Conservation (phyloP, 2,329 filamentous ascomycete species). For the Pseudogymnoascus verrucosus region DNA sequence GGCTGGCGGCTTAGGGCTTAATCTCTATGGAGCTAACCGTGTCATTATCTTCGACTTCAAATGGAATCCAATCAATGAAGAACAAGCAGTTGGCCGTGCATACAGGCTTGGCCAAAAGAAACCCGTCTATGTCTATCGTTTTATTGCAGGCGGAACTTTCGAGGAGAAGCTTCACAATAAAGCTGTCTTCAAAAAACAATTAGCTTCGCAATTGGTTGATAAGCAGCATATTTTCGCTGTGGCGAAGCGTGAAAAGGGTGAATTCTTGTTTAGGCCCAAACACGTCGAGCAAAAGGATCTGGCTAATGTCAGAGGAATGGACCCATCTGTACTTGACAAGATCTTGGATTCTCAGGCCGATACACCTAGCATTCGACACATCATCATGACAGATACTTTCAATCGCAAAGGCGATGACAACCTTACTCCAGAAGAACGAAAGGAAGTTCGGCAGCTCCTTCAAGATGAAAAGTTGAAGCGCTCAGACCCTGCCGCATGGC, state of each 20-base stretch:
- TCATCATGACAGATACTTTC: slow-evolving; percentile 65
- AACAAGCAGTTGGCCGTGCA: slow-evolving; percentile 78
- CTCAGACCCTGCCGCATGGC: slow-evolving; percentile 17
- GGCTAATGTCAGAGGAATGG: slow-evolving; percentile 47
- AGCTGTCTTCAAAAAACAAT: slow-evolving; percentile 72
- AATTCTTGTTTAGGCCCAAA: slow-evolving; percentile 53
- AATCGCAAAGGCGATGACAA: slow-evolving; percentile 59
- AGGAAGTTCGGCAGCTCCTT: slow-evolving; percentile 42
- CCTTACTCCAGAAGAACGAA: slow-evolving; percentile 53
- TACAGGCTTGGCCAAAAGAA: slow-evolving; percentile 81
- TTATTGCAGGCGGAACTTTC: slow-evolving; percentile 70
- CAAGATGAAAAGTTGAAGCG: slow-evolving; percentile 27
- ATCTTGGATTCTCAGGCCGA: slow-evolving; percentile 46
- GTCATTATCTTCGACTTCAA: slow-evolving; percentile 79
- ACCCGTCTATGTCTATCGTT: slow-evolving; percentile 75
- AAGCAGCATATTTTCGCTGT: slow-evolving; percentile 67
- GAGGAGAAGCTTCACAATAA: slow-evolving; percentile 68
- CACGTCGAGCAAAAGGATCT: slow-evolving; percentile 45
- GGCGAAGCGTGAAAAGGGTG: slow-evolving; percentile 44
- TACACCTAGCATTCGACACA: slow-evolving; percentile 40
- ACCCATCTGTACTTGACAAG: slow-evolving; percentile 50
- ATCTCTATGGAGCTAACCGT: slow-evolving; percentile 75
- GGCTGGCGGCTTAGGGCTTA: slow-evolving; percentile 76
- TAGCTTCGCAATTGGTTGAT: slow-evolving; percentile 74
- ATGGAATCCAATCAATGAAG: slow-evolving; percentile 74